A percentile compares a stretch with the other conserved stretches of the same genome.
Evolutionary conservation across 2,329 filamentous ascomycete genomes (phyloP).

Genomic region (Alternaria burnsii): DNA sequence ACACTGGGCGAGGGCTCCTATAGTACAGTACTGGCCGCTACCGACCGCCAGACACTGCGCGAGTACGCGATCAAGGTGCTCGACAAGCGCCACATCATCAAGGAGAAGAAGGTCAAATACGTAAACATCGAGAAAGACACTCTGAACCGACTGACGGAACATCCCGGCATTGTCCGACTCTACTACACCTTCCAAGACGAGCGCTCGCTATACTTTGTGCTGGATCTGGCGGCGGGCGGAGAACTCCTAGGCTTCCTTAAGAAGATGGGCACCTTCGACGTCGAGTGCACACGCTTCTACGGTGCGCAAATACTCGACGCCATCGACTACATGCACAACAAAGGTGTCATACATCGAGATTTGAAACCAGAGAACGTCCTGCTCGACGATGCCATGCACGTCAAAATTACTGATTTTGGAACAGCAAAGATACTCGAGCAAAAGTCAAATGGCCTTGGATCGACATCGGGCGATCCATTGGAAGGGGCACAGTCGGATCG

Average conservation of each 20-base stretch:
- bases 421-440: constrained; percentile 89
- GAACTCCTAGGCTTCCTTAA: constrained; percentile 93
- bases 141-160: constrained; percentile 91
- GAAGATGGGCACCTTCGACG: constrained; percentile 91
- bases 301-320: constrained; percentile 95
- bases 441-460: constrained; percentile 52
- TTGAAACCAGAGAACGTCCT: constrained; percentile 97
- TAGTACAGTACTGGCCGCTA: constrained; percentile 92
- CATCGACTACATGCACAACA: constrained; percentile 97
- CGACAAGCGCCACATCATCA: constrained; percentile 98
- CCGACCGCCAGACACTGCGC: constrained; percentile 90
- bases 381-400: constrained; percentile 92
- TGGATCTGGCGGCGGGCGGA: constrained; percentile 91
- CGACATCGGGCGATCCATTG: constrained; percentile 57
- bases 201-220: constrained; percentile 92
- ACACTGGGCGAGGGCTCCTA: constrained; percentile 96
- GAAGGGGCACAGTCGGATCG: constrained; percentile 72
- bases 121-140: constrained; percentile 99
- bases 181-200: constrained; percentile 99
- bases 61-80: constrained; percentile 98
- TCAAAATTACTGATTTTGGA: constrained; percentile 99
- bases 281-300: constrained; percentile 94
- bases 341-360: constrained; percentile 95
- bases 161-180: constrained; percentile 92
- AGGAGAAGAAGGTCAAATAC: constrained; percentile 99